phyloP scores from a whole-genome alignment of 2,329 filamentous ascomycete species.

The Penicillium sp. region DNA sequence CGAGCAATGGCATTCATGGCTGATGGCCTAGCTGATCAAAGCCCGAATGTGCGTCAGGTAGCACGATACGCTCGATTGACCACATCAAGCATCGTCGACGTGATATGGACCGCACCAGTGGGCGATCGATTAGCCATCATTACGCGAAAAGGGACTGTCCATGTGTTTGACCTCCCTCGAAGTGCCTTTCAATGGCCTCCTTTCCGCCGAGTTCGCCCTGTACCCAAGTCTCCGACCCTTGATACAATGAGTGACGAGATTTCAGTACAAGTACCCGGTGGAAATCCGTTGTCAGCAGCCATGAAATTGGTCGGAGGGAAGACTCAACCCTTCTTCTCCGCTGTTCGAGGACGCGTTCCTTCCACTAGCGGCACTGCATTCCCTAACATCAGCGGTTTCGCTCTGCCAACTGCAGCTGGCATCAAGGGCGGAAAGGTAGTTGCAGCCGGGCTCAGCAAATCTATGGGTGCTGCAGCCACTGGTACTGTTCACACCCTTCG shows the following conservation, averaged over 20 bases:
- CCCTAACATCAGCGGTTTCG: conserved; percentile 44
- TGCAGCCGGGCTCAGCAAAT: conserved; percentile 52
- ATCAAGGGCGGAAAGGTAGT: conserved; percentile 49
- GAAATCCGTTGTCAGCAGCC: conserved; percentile 63
- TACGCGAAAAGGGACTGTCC: conserved; percentile 91
- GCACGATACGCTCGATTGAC: conserved; percentile 90
- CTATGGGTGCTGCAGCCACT: conserved; percentile 49
- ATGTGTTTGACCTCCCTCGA: conserved; percentile 82
- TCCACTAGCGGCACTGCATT: conserved; percentile 45
- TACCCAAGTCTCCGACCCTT: conserved; percentile 36
- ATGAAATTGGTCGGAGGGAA: conserved; percentile 66
- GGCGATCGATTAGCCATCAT: conserved; percentile 84
- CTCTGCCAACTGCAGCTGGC: conserved; percentile 47
- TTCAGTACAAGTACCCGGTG: conserved; percentile 41
- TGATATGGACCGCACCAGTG: conserved; percentile 79
- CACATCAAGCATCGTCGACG: conserved; percentile 84
- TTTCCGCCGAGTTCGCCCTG: conserved; percentile 50
- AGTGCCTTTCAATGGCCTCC: conserved; percentile 87
- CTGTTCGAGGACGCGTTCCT: conserved; percentile 57
- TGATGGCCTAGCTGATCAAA: conserved; percentile 33
- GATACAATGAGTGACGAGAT: conserved; percentile 49
- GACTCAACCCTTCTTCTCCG: conserved; percentile 64
- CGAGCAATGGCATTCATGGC: conserved; percentile 39
- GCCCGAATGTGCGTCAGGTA: conserved; percentile 68
- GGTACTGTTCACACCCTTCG: conserved; percentile 50